Evolutionary conservation across 1,284 basidiomycete genomes (phyloP), one percentile per base, ranked within the genome.

Genomic region (Ganoderma lucidum): DNA sequence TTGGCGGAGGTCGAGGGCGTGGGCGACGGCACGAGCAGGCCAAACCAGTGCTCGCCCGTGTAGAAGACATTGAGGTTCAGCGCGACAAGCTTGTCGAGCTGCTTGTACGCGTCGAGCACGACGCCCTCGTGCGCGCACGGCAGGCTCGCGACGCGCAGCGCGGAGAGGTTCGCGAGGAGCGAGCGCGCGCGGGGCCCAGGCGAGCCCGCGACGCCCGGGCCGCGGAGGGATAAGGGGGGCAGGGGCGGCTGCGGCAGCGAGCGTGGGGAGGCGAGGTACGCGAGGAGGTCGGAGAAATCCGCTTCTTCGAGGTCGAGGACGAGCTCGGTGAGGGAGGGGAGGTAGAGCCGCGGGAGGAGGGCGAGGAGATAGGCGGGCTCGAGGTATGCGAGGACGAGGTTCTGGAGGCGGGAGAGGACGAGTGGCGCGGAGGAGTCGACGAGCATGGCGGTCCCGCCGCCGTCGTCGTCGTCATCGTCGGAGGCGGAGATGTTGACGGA

Each of bases 311-410:
- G 78, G 73, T 87, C 84, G 69, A 89, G 78, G 51, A 80, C 80
- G 44, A 90, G 83, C 62, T 75, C 80, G 60, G 76, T 76, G 53
- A 89, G 78, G n/a, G 78, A 80, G 41, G 88, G 86, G 66, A 88
- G 78, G 56, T 79, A 74, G 32, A 89, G 78, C 28, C 81, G 81
- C 45, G 81, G 79, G 73, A 87, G 77, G 64, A 87, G 77, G 35
- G 74, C 74, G 74, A 81, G 81, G 48, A 87, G 79, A 74, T 75
- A 87, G 82, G 68, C 82, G 82, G 37, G 83, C 71, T 88, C 87
- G 70, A 89, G 79, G 77, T 88, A 87, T 6, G 83, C 84, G 61
- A 90, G 77, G 44, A 81, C 81, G 65, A 90, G 81, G 65, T 85
- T 83, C 63, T 78, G 75, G 23, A 90, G 80, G 3, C 76, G 77